Evolutionary conservation across 2,329 filamentous ascomycete species (phyloP), one percentile per base, ranked within the genome.

Genomic region (Cercospora sp.): DNA sequence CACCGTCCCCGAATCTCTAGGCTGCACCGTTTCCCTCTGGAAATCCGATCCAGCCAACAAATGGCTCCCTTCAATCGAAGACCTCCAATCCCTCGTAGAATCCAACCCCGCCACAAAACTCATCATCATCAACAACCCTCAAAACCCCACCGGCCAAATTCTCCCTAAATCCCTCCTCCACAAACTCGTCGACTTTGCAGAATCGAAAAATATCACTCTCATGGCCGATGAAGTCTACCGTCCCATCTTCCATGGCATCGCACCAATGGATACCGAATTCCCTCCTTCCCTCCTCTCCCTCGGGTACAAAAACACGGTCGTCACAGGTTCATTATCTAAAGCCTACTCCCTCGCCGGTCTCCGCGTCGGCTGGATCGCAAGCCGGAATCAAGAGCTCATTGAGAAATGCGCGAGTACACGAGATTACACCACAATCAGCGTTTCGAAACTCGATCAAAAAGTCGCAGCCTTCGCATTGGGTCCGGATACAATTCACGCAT

Each of bases 381-480:
- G 89, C 13, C 87, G 87, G 28, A 87, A 88, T 77, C 76, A 77
- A 5, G 80, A 81, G 0, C 84, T 96, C 66, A 85, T 94, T 63
- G 85, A 89, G 61, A 82, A 84, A 13, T 84, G 91, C 70, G 88
- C 89, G 10, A 80, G 82, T 13, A 89, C 89, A 1, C 85, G 92
- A 49, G 90, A 95, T 78, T 96, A 95, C 82, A 96, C 92, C 3
- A 93, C 91, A 28, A 96, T 96, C 74, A 91, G 90, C 45, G 92
- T 96, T 0, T 91, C 91, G n/a, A 88, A 90, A 75, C 81, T 97
- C 6, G 92, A 96, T 77, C 92, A 97, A 77, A 86, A 87, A 61
- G 84, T 97, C 10, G 93, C 92, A 2, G 86, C 87, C 30, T 94
- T 89, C 75, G 93, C 93, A 0, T 81, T 97, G 7, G 86, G 87